These are phyloP conservation scores for Lachnellula suecica DNA, from an alignment of 2,329 filamentous ascomycete genomes.

Conservation along the genomic window DNA sequence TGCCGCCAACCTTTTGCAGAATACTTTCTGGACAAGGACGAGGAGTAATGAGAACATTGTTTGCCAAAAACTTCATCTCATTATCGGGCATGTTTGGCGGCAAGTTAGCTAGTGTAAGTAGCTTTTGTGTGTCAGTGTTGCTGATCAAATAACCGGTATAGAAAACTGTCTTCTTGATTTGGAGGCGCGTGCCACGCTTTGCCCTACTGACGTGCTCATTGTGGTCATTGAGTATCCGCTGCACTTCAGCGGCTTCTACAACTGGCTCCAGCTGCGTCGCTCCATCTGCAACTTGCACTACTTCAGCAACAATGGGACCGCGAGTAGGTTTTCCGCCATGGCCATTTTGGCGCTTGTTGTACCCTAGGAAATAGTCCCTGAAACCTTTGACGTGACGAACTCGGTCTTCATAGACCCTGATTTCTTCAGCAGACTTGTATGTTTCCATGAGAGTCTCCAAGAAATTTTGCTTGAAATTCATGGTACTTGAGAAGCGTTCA, in stretches of 20 bases:
- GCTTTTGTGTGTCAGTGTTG: slow-evolving; percentile 66
- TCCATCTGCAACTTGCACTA: slow-evolving; percentile 81
- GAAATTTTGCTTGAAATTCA: slow-evolving; percentile 89
- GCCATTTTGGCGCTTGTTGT: slow-evolving; percentile 61
- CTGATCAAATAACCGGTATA: slow-evolving; percentile 90
- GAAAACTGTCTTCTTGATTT: slow-evolving; percentile 83
- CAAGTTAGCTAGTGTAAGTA: slow-evolving; percentile 69
- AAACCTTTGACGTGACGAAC: slow-evolving; percentile 75
- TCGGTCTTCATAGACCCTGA: slow-evolving; percentile 72
- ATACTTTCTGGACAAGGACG: slow-evolving; percentile 71
- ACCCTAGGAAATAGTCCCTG: slow-evolving; percentile 75
- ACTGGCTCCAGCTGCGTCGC: slow-evolving; percentile 74
- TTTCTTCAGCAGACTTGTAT: slow-evolving; percentile 78
- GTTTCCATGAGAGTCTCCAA: slow-evolving; percentile 81
- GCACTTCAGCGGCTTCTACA: slow-evolving; percentile 77
- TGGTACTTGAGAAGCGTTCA: slow-evolving; percentile 77
- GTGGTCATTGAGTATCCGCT: slow-evolving; percentile 86
- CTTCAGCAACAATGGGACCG: slow-evolving; percentile 70
- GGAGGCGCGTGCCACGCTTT: slow-evolving; percentile 47
- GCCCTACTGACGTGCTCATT: slow-evolving; percentile 59
- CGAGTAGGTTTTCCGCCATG: slow-evolving; percentile 53
- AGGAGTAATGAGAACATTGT: slow-evolving; percentile 87
- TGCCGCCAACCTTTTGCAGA: slow-evolving; percentile 80
- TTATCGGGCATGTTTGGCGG: slow-evolving; percentile 61
- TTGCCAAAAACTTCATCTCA: slow-evolving; percentile 79